Evolutionary conservation across 2,329 filamentous ascomycete genomes (phyloP).

Genomic region (Dothidotthia symphoricarpi): DNA sequence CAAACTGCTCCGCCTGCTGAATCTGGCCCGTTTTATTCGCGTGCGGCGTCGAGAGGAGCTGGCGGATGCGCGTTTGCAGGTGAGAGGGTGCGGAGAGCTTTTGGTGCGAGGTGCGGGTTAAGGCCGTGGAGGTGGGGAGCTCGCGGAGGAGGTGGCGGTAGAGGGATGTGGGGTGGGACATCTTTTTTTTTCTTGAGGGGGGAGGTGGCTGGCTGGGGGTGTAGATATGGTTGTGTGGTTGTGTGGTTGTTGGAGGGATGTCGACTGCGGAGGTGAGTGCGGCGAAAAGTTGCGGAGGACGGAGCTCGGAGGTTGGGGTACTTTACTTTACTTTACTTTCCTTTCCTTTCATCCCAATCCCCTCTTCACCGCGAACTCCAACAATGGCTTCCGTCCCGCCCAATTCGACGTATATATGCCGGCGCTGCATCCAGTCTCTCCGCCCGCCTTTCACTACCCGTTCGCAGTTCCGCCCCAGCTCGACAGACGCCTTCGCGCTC

Average conservation of each 20-base stretch:
- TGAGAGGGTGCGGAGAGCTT: conserved; percentile 60
- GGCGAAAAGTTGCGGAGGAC: conserved; percentile 28
- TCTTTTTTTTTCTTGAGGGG: background rate
- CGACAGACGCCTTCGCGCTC: conserved; percentile 1
- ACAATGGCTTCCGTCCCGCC: conserved; percentile 14
- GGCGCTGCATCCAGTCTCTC: conserved; percentile 13
- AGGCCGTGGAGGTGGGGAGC: conserved; percentile 61
- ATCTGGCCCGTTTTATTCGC: conserved; percentile 18
- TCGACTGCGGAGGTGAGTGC: conserved; percentile 23
- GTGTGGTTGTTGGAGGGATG: conserved; percentile 1
- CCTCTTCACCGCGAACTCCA: too few relatives aligned
- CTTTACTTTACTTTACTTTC: conserved; percentile 1
- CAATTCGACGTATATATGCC: conserved; percentile 20
- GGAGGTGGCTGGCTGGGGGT: too few relatives aligned
- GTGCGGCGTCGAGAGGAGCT: conserved; percentile 52
- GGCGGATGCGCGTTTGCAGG: conserved; percentile 68
- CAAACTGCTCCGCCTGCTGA: conserved; percentile 70
- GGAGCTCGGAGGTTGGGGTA: conserved; percentile 28
- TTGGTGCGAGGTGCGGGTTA: conserved; percentile 29
- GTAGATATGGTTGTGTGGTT: background rate
- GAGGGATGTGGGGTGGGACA: conserved; percentile 63
- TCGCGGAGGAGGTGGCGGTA: conserved; percentile 90
- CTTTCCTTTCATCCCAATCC: conserved; percentile 4
- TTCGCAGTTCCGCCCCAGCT: conserved; percentile 2
- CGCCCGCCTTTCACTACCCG: conserved; percentile 5